Conservation (phyloP, 305 asterid species). For the Solanum hybrid region DNA sequence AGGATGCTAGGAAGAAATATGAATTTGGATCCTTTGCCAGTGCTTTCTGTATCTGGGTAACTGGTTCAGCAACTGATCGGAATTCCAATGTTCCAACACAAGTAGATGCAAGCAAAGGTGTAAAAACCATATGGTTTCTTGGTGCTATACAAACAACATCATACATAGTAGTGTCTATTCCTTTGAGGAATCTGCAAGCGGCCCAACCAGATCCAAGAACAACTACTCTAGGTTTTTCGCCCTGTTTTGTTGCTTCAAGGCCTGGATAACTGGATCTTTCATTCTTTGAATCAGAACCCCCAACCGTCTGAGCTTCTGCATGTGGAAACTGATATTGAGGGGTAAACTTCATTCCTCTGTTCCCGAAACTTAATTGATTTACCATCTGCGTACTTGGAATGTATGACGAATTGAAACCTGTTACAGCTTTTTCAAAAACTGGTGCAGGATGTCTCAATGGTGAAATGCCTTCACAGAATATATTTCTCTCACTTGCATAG, state of each 20-base stretch:
- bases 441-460: constrained; percentile 11
- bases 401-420: constrained; percentile 14
- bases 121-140: constrained; percentile 93
- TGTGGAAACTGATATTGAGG: constrained; percentile 41
- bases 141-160: constrained; percentile 92
- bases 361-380: constrained; percentile 21
- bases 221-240: constrained; percentile 83
- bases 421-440: constrained; percentile 7
- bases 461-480: constrained; percentile 15
- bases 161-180: constrained; percentile 57
- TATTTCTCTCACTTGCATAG: constrained; percentile 16
- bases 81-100: constrained; percentile 94
- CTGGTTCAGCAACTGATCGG: constrained; percentile 86
- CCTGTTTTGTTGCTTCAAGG: constrained; percentile 71
- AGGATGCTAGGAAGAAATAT: constrained; percentile 65
- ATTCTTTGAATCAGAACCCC: constrained; percentile 44
- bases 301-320: constrained; percentile 47
- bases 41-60: constrained; percentile 78
- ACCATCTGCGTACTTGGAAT: constrained; percentile 21
- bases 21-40: constrained; percentile 84
- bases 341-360: constrained; percentile 47
- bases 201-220: constrained; percentile 97
- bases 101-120: constrained; percentile 91
- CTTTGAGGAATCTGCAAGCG: constrained; percentile 87
- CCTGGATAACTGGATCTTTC: constrained; percentile 51